Conservation (phyloP, 1,284 basidiomycete genomes). For the Puccinia coronata region DNA sequence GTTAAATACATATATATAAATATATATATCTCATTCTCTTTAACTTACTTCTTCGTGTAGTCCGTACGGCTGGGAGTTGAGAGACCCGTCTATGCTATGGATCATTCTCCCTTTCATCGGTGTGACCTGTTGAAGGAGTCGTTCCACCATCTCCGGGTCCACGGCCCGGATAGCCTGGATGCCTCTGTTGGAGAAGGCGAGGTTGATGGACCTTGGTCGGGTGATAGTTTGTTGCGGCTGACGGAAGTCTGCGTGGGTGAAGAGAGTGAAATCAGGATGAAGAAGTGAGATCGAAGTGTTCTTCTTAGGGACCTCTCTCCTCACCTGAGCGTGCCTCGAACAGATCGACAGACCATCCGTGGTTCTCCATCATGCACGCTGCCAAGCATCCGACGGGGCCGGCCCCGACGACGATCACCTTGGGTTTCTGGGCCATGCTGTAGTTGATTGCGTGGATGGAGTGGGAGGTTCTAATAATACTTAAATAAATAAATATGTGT, state of each 20-base stretch:
- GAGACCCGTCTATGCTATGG: constrained; percentile 69
- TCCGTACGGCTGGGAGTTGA: constrained; percentile 39
- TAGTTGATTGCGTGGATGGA: not conserved
- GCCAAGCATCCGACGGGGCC: constrained; percentile 93
- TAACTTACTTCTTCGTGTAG: constrained; percentile 23
- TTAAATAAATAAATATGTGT: too few species aligned
- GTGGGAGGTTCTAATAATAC: too few species aligned
- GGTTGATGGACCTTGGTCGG: constrained; percentile 78
- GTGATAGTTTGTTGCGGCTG: constrained; percentile 35
- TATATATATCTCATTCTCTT: constrained; percentile 25
- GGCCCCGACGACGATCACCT: constrained; percentile 68
- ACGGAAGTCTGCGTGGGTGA: constrained; percentile 42
- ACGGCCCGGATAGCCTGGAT: constrained; percentile 81
- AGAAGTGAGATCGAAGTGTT: too few species aligned
- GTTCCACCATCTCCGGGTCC: constrained; percentile 71
- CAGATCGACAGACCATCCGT: constrained; percentile 85
- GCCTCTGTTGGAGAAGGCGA: constrained; percentile 90
- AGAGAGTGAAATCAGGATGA: too few species aligned
- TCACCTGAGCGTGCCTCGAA: constrained; percentile 86
- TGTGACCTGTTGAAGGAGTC: constrained; percentile 77
- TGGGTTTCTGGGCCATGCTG: constrained; percentile 49
- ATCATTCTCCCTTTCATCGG: constrained; percentile 97
- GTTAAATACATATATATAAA: constrained; percentile 52
- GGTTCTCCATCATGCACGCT: constrained; percentile 79
- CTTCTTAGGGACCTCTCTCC: too few species aligned